These are phyloP conservation scores for Alternaria solani DNA, from an alignment of 2,329 filamentous ascomycete species.

Conservation along the genomic window DNA sequence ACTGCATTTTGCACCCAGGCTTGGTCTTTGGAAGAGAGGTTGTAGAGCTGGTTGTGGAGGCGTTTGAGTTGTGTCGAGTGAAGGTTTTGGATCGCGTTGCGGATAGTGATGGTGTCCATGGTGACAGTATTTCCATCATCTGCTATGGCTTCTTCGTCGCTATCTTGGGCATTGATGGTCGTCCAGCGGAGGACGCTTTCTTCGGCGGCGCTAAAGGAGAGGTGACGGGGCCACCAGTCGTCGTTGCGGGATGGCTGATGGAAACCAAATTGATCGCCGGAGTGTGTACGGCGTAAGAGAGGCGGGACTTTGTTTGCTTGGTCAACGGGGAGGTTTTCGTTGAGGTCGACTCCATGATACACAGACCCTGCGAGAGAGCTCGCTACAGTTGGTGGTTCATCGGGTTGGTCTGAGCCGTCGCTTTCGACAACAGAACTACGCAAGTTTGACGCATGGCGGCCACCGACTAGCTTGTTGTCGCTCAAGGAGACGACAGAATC, in stretches of 20 bases:
- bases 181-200: slow-evolving; percentile 75
- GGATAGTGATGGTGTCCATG: slow-evolving; percentile 23
- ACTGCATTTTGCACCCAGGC: slow-evolving; percentile 71
- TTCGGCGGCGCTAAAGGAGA: slow-evolving; percentile 79
- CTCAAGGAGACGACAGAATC: slow-evolving; percentile 37
- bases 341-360: slow-evolving; percentile 66
- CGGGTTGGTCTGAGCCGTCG: slow-evolving; percentile 37
- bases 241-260: slow-evolving; percentile 58
- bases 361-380: slow-evolving; percentile 67
- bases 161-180: slow-evolving; percentile 27
- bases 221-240: slow-evolving; percentile 71
- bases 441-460: slow-evolving; percentile 25
- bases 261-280: slow-evolving; percentile 52
- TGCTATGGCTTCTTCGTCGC: slow-evolving; percentile 28
- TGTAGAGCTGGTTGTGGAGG: slow-evolving; percentile 68
- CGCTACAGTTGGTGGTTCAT: slow-evolving; percentile 54
- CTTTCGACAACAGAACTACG: slow-evolving; percentile 26
- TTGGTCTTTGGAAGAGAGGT: slow-evolving; percentile 62
- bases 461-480: slow-evolving; percentile 28
- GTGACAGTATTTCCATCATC: neutral
- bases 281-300: slow-evolving; percentile 69
- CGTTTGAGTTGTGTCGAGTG: slow-evolving; percentile 53
- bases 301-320: slow-evolving; percentile 60
- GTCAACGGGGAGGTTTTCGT: slow-evolving; percentile 46
- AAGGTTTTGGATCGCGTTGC: slow-evolving; percentile 38